Conservation (phyloP, 352 stramenopile species). For the Aphanomyces cochlioides region DNA sequence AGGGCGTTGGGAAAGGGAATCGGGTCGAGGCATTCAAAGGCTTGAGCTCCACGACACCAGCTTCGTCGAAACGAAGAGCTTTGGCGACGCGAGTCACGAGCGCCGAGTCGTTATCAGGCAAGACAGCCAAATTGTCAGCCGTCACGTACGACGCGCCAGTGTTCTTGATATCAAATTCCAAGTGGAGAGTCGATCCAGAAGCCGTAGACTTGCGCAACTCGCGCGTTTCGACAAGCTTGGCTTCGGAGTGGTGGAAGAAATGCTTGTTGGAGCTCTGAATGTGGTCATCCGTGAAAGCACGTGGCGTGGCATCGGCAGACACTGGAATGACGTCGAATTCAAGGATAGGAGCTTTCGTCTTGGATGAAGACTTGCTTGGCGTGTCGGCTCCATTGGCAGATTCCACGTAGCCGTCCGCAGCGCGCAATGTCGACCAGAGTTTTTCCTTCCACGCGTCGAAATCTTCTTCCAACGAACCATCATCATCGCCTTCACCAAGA, state of each 20-base stretch:
- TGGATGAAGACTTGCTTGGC: conserved; percentile 14
- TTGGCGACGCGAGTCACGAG: conserved; percentile 83
- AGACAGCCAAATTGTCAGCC: conserved; percentile 84
- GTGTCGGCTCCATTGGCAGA: conserved; percentile 11
- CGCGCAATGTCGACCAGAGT: conserved; percentile 77
- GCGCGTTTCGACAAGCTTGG: conserved; percentile 81
- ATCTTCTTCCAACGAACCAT: conserved; percentile 90
- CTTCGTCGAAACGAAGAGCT: conserved; percentile 85
- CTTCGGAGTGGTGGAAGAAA: conserved; percentile 84
- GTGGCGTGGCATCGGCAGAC: conserved; percentile 31
- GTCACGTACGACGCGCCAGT: conserved; percentile 64
- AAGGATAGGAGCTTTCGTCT: conserved; percentile 42
- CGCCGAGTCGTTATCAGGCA: conserved; percentile 82
- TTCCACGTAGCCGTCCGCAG: conserved; percentile 34
- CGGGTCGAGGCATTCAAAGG: conserved; percentile 45
- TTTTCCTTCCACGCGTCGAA: conserved; percentile 95
- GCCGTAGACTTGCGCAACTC: conserved; percentile 85
- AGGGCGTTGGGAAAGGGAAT: conserved; percentile 93
- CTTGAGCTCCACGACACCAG: conserved; percentile 84
- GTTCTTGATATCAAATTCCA: conserved; percentile 85
- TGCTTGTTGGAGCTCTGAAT: conserved; percentile 84
- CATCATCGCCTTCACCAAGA: conserved; percentile 95
- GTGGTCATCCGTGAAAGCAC: conserved; percentile 35
- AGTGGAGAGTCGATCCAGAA: conserved; percentile 83
- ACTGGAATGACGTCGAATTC: conserved; percentile 61